Evolutionary conservation across 805 yeast species (phyloP), one percentile per base, ranked within the genome.

Genomic region (Yarrowia keelungensis): DNA sequence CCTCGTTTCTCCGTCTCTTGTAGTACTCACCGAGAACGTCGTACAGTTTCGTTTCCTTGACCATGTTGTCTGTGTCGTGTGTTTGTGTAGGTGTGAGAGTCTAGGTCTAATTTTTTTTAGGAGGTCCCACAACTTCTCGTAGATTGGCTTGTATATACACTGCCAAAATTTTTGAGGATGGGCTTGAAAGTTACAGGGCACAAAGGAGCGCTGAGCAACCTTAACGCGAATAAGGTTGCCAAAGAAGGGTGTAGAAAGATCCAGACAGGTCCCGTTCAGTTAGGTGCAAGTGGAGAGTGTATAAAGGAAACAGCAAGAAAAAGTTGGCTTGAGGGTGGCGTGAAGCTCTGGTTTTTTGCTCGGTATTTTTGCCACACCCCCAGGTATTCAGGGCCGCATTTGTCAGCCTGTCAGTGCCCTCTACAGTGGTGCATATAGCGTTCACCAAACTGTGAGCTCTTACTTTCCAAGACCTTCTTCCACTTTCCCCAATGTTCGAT

Each of bases 31-130:
- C 89, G 73, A 90, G 81, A 38, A 81, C 77, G 71, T 89, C 92
- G 79, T 89, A 89, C 69, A 85, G 81, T 72, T 81, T 82, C 35
- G 92, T 84, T 69, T 90, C 95, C 73, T 84, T 88, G 43, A 84
- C 92, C 95, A 90, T 89, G 41, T 67, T 42, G 22, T 51, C 43
- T 54, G 56, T 58, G 50, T 38, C 45, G 41, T 67, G 45, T 67
- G 67, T 58, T 56, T 56, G 46, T 42, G 38, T 22, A 15, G 39
- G 19, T 56, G 61, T 22, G 67, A 35, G 67, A 43, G 50, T 59
- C 65, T 59, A 59, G 65, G 65, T 59, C 65, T 59, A 43, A 59
- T 39, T 19, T 59, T 45, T 41, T 32, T 15, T 8, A 56, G 32
- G 41, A 43, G 41, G 36, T 26, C 32, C 50, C 41, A 12, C 38